A percentile compares a stretch with the other conserved stretches of the same genome.
Evolutionary conservation across 192 early-diverging fungal genomes (phyloP).

Genomic region (Podila epigama): DNA sequence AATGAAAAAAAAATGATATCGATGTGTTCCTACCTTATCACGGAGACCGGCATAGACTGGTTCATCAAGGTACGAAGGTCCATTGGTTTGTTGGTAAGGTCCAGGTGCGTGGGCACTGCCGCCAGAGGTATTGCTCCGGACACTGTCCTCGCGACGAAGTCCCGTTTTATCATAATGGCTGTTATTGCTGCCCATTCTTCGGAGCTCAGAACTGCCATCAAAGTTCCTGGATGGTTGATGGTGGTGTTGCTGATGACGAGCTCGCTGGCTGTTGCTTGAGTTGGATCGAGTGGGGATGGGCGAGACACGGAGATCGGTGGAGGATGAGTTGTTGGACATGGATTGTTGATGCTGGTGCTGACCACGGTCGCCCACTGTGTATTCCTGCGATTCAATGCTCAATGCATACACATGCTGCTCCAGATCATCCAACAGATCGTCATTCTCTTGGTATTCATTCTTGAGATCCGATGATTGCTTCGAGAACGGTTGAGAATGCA

Average conservation of each 20-base stretch:
- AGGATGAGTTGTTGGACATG: background rate
- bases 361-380: background rate
- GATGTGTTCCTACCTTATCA: conserved; percentile 21
- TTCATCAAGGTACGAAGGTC: conserved; percentile 24
- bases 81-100: conserved; percentile 32
- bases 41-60: conserved; percentile 43
- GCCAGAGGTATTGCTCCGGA: conserved; percentile 29
- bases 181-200: conserved; percentile 12
- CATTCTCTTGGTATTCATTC: conserved; percentile 33
- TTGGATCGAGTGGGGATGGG: conserved; percentile 27
- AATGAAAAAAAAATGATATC: background rate
- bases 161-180: conserved; percentile 5
- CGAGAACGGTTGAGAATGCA: background rate
- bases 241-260: background rate
- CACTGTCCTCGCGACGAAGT: conserved; percentile 28
- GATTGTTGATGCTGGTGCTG: background rate
- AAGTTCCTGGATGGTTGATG: background rate
- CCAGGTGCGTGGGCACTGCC: conserved; percentile 14
- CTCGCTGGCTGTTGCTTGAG: conserved; percentile 17
- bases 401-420: conserved; percentile 38
- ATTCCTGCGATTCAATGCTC: conserved; percentile 33
- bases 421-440: conserved; percentile 36
- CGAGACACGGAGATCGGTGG: conserved; percentile 13
- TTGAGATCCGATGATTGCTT: background rate
- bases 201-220: conserved; percentile 2